Evolutionary conservation across 1,284 basidiomycete genomes (phyloP), one percentile per base, ranked within the genome.

Genomic region (Ceratobasidium sp.): DNA sequence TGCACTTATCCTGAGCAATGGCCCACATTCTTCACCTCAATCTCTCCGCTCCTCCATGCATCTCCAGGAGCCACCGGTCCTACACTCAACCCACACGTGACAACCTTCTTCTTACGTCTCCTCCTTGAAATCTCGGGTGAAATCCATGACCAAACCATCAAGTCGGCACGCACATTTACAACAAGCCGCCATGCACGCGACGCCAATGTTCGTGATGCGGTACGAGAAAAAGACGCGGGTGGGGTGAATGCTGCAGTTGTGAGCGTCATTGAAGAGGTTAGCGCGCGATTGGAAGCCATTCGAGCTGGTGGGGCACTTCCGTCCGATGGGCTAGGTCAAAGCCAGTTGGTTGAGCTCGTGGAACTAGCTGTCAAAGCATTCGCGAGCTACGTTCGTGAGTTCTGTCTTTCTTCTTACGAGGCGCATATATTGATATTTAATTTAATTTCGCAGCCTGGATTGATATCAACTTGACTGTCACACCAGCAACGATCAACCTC

Each of bases 381-480:
- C 80, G 94, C 91, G 11, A 95, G 96, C 53, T 99, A 98, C 83
- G 96, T 95, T 78, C 95, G 96, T 97, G 82, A 82, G 95, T 90
- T n/a, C 56, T n/a, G 19, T 22, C 41, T 31, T 29, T 36, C 53
- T 57, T 57, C 29, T 36, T n/a, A 11, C 27, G 15, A 51, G 56
- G 62, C 73, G 60, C 53, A 76, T 75, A 33, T 45, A 66, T 54
- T 41, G 27, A 44, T 50, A 15, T 47, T 69, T 51, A 29, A 14
- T 54, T 66, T 56, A 51, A 15, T 62, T 3, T 56, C 41, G 29
- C 79, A 97, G 96, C 96, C 9, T 99, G 98, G 98, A 93, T 99
- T 79, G 98, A 99, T 81, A 97, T 99, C 80, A 94, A 95, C 79
- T 86, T 99, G 75, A 95, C 98, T 36, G 93, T 99, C 76, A 99